Percentiles rank a stretch among this genome's conserved stretches.
These are phyloP conservation scores for Colletotrichum truncatum DNA, from an alignment of 2,329 filamentous ascomycete species.

Conservation along the genomic window DNA sequence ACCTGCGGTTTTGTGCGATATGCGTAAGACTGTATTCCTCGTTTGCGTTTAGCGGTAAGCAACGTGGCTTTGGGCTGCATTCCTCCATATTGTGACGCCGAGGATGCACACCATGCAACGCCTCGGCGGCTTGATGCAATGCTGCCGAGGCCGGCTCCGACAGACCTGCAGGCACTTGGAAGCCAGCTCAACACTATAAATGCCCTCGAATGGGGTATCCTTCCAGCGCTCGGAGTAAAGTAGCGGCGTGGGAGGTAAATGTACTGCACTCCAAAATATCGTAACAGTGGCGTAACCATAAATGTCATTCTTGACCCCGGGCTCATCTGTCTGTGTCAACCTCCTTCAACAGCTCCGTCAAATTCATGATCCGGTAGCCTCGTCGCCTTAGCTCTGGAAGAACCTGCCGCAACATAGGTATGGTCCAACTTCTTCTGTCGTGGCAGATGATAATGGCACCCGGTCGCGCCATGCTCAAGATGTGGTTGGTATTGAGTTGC, in stretches of 20 bases:
- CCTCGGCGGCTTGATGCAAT: not conserved
- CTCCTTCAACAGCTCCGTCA: slow-evolving; percentile 70
- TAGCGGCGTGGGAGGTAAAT: not conserved
- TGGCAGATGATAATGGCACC: slow-evolving; percentile 88
- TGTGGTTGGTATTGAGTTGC: slow-evolving; percentile 77
- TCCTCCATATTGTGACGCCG: not conserved
- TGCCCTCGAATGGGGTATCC: not conserved
- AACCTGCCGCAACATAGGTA: slow-evolving; percentile 78
- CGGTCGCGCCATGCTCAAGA: slow-evolving; percentile 80
- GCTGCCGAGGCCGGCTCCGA: slow-evolving; percentile 5
- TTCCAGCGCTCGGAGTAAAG: not conserved
- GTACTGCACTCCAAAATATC: not conserved
- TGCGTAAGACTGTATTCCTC: not conserved
- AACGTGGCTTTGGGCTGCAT: slow-evolving; percentile 12
- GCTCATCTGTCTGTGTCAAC: slow-evolving; percentile 34
- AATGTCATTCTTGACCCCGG: not conserved
- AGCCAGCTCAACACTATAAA: not conserved
- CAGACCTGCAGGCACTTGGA: not conserved
- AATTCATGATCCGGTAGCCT: slow-evolving; percentile 77
- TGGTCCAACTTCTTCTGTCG: slow-evolving; percentile 84
- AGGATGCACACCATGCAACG: not conserved
- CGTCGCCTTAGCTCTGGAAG: slow-evolving; percentile 74
- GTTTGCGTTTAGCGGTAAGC: not conserved
- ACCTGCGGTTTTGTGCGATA: not conserved
- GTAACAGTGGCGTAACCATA: not conserved